Percentiles rank a stretch among this genome's conserved stretches.
These are phyloP conservation scores for Botrytis elliptica DNA, from an alignment of 2,329 filamentous ascomycete genomes.

Conservation along the genomic window DNA sequence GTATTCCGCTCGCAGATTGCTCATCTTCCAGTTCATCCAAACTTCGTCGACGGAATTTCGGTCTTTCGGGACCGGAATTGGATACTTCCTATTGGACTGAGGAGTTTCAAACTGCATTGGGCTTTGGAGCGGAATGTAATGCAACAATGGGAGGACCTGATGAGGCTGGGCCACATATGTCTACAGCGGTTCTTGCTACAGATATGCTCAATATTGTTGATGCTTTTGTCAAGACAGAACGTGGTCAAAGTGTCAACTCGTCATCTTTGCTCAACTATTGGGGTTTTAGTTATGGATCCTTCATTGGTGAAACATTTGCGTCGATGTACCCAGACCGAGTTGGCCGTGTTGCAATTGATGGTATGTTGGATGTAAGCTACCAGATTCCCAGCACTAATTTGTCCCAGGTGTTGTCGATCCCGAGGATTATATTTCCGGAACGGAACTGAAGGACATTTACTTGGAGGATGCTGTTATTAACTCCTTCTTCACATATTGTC, in stretches of 20 bases:
- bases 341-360: constrained; percentile 42
- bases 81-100: neutral
- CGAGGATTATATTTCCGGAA: constrained; percentile 38
- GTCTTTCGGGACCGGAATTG: constrained; percentile 13
- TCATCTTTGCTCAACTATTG: constrained; percentile 45
- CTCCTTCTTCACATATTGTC: constrained; percentile 34
- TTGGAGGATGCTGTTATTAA: constrained; percentile 31
- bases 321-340: constrained; percentile 45
- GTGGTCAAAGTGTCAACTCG: constrained; percentile 7
- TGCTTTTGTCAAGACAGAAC: constrained; percentile 31
- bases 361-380: neutral
- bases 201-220: constrained; percentile 40
- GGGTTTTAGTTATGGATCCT: constrained; percentile 50
- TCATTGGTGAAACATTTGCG: constrained; percentile 46
- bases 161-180: constrained; percentile 40
- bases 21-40: neutral
- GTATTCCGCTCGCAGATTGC: constrained; percentile 26
- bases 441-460: constrained; percentile 41
- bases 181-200: constrained; percentile 35
- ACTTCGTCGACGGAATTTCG: neutral
- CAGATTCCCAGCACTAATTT: neutral
- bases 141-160: neutral
- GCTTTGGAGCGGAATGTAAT: neutral
- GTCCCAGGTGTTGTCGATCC: constrained; percentile 26
- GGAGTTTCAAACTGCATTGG: neutral